These are phyloP conservation scores for Claviceps humidiphila DNA, from an alignment of 2,329 filamentous ascomycete species.

Conservation along the genomic window DNA sequence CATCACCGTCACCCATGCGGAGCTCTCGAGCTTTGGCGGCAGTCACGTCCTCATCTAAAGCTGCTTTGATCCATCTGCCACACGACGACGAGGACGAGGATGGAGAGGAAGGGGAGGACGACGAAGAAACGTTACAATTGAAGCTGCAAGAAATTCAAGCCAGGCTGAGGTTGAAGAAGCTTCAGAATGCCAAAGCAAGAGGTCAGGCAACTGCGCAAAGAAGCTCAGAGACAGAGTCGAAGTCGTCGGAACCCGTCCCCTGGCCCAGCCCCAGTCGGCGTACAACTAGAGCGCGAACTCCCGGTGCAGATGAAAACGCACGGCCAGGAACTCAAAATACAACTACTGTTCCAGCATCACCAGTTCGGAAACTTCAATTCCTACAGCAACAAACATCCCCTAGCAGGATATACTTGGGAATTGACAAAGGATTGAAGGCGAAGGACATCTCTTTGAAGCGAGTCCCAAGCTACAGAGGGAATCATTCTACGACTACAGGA, in stretches of 20 bases:
- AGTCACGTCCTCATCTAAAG: conserved; percentile 6
- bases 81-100: conserved; percentile 32
- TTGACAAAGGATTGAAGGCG: conserved; percentile 75
- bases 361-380: conserved; percentile 48
- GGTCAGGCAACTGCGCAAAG: conserved; percentile 10
- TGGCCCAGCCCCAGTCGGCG: conserved; percentile 11
- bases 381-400: conserved; percentile 55
- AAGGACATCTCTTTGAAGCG: conserved; percentile 75
- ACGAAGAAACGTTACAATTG: conserved; percentile 80
- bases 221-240: conserved; percentile 9
- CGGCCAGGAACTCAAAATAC: conserved; percentile 14
- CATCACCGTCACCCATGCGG: conserved; percentile 49
- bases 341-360: conserved; percentile 64
- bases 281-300: conserved; percentile 15
- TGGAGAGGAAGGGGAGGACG: conserved; percentile 34
- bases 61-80: conserved; percentile 21
- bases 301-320: conserved; percentile 11
- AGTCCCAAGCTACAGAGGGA: conserved; percentile 36
- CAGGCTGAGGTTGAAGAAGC: conserved; percentile 70
- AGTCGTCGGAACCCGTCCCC: conserved; percentile 7
- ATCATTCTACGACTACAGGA: conserved; percentile 8
- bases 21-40: conserved; percentile 9
- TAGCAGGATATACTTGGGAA: conserved; percentile 66
- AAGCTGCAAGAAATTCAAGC: conserved; percentile 83
- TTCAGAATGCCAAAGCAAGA: conserved; percentile 45